Percentiles rank a stretch among this genome's conserved stretches.
Conservation (phyloP, 306 rosid species). For the Cicer chorassanicum region DNA sequence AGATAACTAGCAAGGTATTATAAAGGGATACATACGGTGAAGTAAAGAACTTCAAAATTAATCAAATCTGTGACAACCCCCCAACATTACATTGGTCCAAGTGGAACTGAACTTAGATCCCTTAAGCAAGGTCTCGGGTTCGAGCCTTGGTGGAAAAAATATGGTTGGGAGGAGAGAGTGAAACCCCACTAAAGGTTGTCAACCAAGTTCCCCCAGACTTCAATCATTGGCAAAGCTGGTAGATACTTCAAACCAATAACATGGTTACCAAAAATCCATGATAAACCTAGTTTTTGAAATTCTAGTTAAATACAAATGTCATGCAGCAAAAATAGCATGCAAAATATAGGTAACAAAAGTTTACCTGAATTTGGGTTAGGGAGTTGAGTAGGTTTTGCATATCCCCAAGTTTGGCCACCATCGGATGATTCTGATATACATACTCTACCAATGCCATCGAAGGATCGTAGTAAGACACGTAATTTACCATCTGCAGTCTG, state of each 20-base stretch:
- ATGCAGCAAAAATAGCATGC: conserved; percentile 31
- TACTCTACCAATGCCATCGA: conserved; percentile 62
- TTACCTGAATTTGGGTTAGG: conserved; percentile 98
- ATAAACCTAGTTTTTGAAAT: conserved; percentile 24
- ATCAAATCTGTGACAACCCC: conserved; percentile 24
- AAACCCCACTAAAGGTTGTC: too few species aligned
- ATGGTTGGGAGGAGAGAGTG: too few species aligned
- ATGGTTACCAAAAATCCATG: neutral
- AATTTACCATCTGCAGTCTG: conserved; percentile 71
- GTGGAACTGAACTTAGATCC: too few species aligned
- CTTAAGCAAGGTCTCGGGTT: too few species aligned
- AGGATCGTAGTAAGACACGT: conserved; percentile 83
- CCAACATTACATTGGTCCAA: too few species aligned
- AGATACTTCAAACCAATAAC: too few species aligned
- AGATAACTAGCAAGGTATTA: neutral
- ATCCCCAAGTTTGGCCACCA: conserved; percentile 81
- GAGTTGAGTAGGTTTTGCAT: conserved; percentile 69
- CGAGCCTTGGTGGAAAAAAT: too few species aligned
- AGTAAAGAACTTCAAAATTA: conserved; percentile 20
- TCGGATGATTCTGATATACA: conserved; percentile 83
- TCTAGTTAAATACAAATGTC: conserved; percentile 30
- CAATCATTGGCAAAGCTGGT: too few species aligned
- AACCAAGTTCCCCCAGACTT: too few species aligned
- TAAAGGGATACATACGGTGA: neutral
- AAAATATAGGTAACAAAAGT: conserved; percentile 36